Evolutionary conservation across 331 rosid genomes (phyloP).

Genomic region (Malus hybrid): DNA sequence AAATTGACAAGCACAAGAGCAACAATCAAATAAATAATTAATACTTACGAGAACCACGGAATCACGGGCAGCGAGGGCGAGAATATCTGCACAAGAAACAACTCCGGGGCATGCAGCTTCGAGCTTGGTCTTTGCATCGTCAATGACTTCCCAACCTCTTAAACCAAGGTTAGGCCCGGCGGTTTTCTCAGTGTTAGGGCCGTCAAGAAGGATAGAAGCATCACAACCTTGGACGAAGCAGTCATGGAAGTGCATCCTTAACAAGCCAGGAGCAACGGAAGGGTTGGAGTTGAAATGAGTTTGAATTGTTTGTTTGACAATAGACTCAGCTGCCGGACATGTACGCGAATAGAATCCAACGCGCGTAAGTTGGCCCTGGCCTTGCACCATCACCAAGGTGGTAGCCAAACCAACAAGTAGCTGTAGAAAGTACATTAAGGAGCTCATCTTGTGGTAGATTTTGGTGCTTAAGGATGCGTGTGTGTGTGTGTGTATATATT

Average conservation of each 20-base stretch:
- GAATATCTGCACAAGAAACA: constrained; percentile 61
- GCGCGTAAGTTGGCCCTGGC: constrained; percentile 28
- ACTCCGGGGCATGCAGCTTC: constrained; percentile 55
- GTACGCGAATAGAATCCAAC: constrained; percentile 45
- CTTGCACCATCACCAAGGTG: constrained; percentile 24
- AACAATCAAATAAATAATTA: no score
- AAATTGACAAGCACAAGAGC: no score
- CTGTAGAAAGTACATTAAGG: not conserved
- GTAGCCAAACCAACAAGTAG: constrained; percentile 15
- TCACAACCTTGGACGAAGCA: constrained; percentile 85
- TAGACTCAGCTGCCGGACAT: constrained; percentile 54
- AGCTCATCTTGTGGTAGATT: not conserved
- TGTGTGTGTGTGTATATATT: no score
- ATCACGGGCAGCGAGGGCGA: constrained; percentile 60
- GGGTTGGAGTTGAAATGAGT: constrained; percentile 39
- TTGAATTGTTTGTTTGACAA: constrained; percentile 40
- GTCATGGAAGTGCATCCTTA: constrained; percentile 78
- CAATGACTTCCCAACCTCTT: constrained; percentile 44
- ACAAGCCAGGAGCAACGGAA: constrained; percentile 48
- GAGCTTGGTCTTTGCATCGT: constrained; percentile 40
- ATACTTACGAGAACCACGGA: constrained; percentile 30
- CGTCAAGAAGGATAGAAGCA: constrained; percentile 53
- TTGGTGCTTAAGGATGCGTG: not conserved
- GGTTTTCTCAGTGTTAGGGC: constrained; percentile 30
- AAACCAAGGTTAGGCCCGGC: constrained; percentile 16